Conservation (phyloP, 306 rosid genomes). For the Acacia crassicarpa region DNA sequence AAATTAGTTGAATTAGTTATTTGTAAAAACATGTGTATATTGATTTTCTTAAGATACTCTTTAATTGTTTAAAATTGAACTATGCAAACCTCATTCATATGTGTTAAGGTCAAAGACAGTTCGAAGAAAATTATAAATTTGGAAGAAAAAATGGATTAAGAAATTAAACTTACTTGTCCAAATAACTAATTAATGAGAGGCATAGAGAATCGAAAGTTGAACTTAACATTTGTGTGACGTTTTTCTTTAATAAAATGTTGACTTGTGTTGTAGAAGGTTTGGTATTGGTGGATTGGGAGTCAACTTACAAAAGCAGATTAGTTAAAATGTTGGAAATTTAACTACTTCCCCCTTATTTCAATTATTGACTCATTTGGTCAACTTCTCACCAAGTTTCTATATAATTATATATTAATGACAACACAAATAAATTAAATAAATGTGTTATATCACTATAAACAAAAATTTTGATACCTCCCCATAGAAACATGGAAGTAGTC, state of each 20-base stretch:
- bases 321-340: constrained; percentile 21
- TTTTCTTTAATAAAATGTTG: constrained; percentile 8
- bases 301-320: constrained; percentile 20
- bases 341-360: not conserved
- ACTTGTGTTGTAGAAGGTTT: constrained; percentile 33
- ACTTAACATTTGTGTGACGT: not conserved
- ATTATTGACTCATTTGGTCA: not conserved
- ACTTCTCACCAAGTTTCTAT: not conserved
- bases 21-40: no score
- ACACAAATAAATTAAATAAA: not conserved
- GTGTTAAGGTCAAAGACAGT: no score
- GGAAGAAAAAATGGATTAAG: no score
- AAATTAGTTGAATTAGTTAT: not conserved
- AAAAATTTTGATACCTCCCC: not conserved
- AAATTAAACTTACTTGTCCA: not conserved
- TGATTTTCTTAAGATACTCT: no score
- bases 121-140: no score
- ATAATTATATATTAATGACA: not conserved
- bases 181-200: constrained; percentile 26
- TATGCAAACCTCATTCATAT: no score
- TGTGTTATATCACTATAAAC: not conserved
- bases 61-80: no score
- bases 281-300: constrained; percentile 29
- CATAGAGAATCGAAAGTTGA: constrained; percentile 23
- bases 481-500: not conserved